Conservation (phyloP, 225 moss, liverwort and hornwort genomes). For the Pleurozium schreberi region DNA sequence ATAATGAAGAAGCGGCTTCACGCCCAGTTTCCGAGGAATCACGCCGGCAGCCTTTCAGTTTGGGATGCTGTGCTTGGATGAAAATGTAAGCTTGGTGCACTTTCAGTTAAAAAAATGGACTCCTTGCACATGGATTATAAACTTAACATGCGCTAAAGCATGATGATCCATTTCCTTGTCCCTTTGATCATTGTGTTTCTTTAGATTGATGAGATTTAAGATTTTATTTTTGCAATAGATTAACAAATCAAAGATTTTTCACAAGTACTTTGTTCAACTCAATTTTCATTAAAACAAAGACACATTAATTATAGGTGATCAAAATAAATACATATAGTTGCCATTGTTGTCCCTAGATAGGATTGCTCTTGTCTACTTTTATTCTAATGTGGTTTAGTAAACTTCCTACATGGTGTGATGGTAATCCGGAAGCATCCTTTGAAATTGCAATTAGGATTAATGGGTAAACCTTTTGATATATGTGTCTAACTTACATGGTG, state of each 20-base stretch:
- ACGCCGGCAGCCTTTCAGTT: too few relatives aligned
- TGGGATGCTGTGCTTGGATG: not conserved
- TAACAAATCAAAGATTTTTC: not conserved
- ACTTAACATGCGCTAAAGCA: not conserved
- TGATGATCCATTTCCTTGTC: too few relatives aligned
- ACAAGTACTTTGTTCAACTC: rapidly evolving
- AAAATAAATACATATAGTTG: not conserved
- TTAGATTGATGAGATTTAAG: rapidly evolving
- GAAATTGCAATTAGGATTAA: not conserved
- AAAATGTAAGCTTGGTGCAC: not conserved
- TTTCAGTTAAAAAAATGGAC: not conserved
- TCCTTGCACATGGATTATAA: not conserved
- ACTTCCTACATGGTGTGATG: not conserved
- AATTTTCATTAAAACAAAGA: not conserved
- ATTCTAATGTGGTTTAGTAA: not conserved
- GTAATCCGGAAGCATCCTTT: not conserved
- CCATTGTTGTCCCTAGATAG: not conserved
- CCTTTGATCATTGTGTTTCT: rapidly evolving
- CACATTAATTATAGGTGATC: too few relatives aligned
- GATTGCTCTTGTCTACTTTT: not conserved
- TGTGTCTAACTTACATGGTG: not conserved
- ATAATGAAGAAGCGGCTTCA: not conserved
- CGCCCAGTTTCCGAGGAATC: not conserved
- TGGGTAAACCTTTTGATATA: not conserved
- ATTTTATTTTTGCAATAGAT: not conserved